Percentiles rank a stretch among this genome's conserved stretches.
Evolutionary conservation across 2,329 filamentous ascomycete species (phyloP).

Genomic region (Colletotrichum phormii): DNA sequence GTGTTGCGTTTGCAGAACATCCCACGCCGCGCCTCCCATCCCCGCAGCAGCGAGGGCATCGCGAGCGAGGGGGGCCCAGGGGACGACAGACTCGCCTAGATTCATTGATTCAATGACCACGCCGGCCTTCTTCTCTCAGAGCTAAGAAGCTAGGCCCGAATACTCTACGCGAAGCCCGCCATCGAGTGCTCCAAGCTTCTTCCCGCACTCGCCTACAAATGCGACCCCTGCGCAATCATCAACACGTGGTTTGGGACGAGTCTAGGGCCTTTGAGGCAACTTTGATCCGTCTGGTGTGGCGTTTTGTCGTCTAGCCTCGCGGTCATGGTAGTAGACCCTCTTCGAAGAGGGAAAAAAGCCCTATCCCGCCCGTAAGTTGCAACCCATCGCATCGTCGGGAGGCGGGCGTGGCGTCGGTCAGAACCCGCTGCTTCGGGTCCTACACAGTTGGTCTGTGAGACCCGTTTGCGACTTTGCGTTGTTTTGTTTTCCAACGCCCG

Average conservation of each 20-base stretch:
- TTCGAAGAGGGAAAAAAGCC: not conserved
- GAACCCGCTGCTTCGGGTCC: conserved; percentile 34
- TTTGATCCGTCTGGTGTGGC: conserved; percentile 10
- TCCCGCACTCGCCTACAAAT: not conserved
- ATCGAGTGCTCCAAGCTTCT: not conserved
- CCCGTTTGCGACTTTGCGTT: conserved; percentile 17
- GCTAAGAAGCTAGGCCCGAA: not conserved
- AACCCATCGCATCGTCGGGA: conserved; percentile 1
- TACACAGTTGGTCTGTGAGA: conserved; percentile 13
- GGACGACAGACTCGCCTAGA: not conserved
- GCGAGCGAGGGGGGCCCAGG: not conserved
- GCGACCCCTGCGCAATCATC: conserved; percentile 2
- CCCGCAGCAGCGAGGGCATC: not conserved
- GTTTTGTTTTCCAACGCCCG: not conserved
- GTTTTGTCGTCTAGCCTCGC: not conserved
- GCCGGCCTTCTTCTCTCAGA: not conserved
- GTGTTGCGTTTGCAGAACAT: not conserved
- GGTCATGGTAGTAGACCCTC: not conserved
- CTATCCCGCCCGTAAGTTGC: no score
- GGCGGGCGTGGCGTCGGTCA: conserved; percentile 32
- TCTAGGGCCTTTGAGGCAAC: conserved; percentile 11
- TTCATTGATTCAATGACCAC: not conserved
- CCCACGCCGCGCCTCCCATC: not conserved
- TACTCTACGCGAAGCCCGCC: not conserved
- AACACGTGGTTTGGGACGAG: conserved; percentile 29